These are phyloP conservation scores for Suillus paluster DNA, from an alignment of 768 basidiomycete species.

Conservation along the genomic window DNA sequence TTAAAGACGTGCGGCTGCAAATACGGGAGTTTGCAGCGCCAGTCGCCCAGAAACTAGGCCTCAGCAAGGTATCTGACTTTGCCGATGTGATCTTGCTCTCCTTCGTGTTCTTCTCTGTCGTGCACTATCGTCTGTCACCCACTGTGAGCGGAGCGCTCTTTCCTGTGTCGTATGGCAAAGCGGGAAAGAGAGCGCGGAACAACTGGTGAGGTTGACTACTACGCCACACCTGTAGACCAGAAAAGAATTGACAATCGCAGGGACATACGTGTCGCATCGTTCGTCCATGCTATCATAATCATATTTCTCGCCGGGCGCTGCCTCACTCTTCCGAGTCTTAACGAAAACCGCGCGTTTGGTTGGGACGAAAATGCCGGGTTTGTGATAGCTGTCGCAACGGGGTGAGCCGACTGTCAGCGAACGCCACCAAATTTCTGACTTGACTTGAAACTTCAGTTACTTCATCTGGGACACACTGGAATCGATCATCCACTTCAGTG, in stretches of 20 bases:
- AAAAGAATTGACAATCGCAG: conserved; percentile 38
- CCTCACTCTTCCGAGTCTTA: conserved; percentile 50
- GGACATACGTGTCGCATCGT: conserved; percentile 74
- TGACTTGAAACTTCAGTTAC: conserved; percentile 54
- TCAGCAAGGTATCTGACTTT: conserved; percentile 59
- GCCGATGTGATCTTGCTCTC: conserved; percentile 58
- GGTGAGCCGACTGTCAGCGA: conserved; percentile 45
- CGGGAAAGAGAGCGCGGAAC: conserved; percentile 51
- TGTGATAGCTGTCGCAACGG: conserved; percentile 70
- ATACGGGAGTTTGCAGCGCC: conserved; percentile 35
- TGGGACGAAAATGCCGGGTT: conserved; percentile 65
- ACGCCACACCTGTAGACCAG: background rate
- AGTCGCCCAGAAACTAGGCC: conserved; percentile 42
- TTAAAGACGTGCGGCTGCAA: conserved; percentile 32
- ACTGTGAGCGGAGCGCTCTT: conserved; percentile 50
- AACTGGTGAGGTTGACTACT: conserved; percentile 56
- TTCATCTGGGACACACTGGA: conserved; percentile 88
- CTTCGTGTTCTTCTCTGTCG: conserved; percentile 57
- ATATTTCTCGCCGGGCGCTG: conserved; percentile 64
- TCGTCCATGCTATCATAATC: conserved; percentile 70
- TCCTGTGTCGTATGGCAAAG: conserved; percentile 52
- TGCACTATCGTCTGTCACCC: conserved; percentile 66
- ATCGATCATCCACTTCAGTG: conserved; percentile 66
- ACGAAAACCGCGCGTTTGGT: conserved; percentile 73
- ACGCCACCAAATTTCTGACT: background rate